These are phyloP conservation scores for Lentinula sp. DNA, from an alignment of 768 basidiomycete species.

Conservation along the genomic window DNA sequence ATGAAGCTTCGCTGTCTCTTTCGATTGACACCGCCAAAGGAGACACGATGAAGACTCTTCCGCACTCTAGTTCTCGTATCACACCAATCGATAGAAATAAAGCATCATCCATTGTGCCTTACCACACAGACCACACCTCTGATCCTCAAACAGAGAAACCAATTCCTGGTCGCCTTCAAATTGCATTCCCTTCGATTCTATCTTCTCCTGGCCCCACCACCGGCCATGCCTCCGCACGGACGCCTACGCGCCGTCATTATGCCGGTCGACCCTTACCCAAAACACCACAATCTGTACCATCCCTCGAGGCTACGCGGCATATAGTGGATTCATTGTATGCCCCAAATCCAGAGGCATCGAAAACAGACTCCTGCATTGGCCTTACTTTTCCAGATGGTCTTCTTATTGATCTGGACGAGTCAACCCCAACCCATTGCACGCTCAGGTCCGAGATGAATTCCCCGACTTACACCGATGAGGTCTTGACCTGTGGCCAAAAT, in stretches of 20 bases:
- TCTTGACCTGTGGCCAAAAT: neutral
- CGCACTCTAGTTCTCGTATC: neutral
- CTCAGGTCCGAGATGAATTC: neutral
- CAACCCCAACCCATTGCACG: conserved; percentile 15
- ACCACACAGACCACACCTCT: neutral
- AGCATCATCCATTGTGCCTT: neutral
- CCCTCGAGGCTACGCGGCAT: conserved; percentile 11
- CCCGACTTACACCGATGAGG: neutral
- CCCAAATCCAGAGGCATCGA: conserved; percentile 16
- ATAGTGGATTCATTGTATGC: conserved; percentile 30
- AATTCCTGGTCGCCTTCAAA: conserved; percentile 7
- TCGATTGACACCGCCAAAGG: neutral
- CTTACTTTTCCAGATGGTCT: conserved; percentile 39
- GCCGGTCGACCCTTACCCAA: conserved; percentile 52
- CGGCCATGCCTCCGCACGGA: neutral
- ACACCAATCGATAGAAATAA: neutral
- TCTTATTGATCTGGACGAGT: conserved; percentile 51
- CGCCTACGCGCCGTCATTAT: conserved; percentile 37
- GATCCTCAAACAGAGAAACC: neutral
- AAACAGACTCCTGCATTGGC: neutral
- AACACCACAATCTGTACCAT: conserved; percentile 22
- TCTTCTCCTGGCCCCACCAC: neutral
- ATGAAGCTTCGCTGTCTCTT: neutral
- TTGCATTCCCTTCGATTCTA: neutral
- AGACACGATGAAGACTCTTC: neutral